Percentiles rank a stretch among this genome's conserved stretches.
phyloP scores from a whole-genome alignment of 768 basidiomycete species.

The Panellus pusillus region DNA sequence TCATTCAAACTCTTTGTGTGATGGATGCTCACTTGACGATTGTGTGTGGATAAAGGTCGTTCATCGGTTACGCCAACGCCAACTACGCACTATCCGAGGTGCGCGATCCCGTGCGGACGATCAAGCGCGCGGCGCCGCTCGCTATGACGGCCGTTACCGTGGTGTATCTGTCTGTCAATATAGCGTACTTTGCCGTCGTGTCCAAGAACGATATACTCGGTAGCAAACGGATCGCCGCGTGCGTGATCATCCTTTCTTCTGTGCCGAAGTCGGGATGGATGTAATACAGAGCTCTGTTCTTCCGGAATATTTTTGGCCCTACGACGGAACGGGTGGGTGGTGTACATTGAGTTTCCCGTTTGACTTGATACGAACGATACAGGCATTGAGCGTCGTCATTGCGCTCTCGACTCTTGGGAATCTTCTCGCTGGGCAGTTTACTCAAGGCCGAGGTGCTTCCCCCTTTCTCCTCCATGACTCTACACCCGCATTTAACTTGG shows the following conservation, averaged over 20 bases:
- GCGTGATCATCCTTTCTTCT: slow-evolving; percentile 24
- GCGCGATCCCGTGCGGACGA: slow-evolving; percentile 65
- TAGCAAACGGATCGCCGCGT: slow-evolving; percentile 72
- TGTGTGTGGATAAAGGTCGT: slow-evolving; percentile 48
- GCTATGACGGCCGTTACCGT: slow-evolving; percentile 60
- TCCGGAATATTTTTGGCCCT: slow-evolving; percentile 69
- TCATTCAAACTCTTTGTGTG: not conserved
- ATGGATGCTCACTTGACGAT: too few species aligned
- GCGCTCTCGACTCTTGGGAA: slow-evolving; percentile 67
- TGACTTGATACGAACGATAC: not conserved
- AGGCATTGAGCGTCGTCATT: slow-evolving; percentile 64
- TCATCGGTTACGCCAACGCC: slow-evolving; percentile 71
- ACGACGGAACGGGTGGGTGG: slow-evolving; percentile 53
- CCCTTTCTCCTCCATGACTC: not conserved
- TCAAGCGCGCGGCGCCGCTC: slow-evolving; percentile 68
- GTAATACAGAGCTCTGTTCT: slow-evolving; percentile 59
- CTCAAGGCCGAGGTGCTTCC: slow-evolving; percentile 60
- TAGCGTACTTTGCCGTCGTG: slow-evolving; percentile 76
- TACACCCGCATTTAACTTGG: not conserved
- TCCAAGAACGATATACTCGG: slow-evolving; percentile 66
- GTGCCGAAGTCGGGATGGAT: not conserved
- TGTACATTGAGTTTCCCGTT: not conserved
- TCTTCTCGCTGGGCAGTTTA: slow-evolving; percentile 60
- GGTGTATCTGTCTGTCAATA: slow-evolving; percentile 64
- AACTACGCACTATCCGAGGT: slow-evolving; percentile 76